phyloP scores from a whole-genome alignment of 208 protist genomes.

The Leishmania amazonensis region DNA sequence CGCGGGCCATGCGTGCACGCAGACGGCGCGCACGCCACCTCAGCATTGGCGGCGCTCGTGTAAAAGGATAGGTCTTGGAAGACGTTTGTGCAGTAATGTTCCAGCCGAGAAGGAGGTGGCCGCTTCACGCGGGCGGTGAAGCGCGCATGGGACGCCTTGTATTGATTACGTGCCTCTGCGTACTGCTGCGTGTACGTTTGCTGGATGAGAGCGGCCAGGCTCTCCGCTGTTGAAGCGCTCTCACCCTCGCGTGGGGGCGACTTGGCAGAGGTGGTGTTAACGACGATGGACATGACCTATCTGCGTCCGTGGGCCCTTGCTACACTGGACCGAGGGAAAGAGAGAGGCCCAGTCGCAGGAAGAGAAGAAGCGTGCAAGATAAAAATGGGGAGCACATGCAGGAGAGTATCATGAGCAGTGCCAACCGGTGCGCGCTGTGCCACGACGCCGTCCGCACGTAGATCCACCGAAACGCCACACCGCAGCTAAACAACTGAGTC shows the following conservation, averaged over 20 bases:
- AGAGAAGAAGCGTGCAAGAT: background rate
- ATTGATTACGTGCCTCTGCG: constrained; percentile 24
- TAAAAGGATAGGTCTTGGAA: constrained; percentile 29
- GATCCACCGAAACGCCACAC: background rate
- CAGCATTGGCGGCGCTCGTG: constrained; percentile 28
- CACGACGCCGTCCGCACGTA: background rate
- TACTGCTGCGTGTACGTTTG: constrained; percentile 21
- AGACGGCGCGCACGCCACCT: constrained; percentile 12
- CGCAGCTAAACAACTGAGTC: background rate
- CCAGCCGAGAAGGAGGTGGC: constrained; percentile 11
- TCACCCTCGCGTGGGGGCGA: constrained; percentile 1
- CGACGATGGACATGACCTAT: constrained; percentile 4
- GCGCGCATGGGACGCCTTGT: constrained; percentile 31
- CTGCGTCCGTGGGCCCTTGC: background rate
- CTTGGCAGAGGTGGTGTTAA: background rate
- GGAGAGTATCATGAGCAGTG: background rate
- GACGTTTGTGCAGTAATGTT: constrained; percentile 12
- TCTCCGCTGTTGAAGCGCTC: background rate
- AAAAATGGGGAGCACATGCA: background rate
- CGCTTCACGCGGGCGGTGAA: constrained; percentile 25
- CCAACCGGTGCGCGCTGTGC: background rate
- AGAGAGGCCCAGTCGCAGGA: background rate
- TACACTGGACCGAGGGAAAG: background rate
- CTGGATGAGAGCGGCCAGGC: constrained; percentile 13
- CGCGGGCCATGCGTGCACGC: constrained; percentile 15